Conservation (phyloP, 2,329 filamentous ascomycete genomes). For the Saccharata proteae region DNA sequence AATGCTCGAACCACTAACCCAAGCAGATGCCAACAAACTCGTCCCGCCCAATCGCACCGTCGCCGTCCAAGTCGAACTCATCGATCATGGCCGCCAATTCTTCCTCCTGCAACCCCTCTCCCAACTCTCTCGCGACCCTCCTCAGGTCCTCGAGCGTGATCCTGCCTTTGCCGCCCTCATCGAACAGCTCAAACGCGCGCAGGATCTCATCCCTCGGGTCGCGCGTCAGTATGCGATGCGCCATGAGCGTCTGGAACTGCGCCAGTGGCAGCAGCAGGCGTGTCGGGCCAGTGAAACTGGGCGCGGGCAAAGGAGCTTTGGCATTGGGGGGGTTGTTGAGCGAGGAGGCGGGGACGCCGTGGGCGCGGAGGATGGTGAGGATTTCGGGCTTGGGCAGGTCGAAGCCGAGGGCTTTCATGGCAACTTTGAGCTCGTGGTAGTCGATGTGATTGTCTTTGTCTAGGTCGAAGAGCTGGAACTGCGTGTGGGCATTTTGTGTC, state of each 20-base stretch:
- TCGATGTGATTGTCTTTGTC: constrained; percentile 91
- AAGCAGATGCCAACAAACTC: constrained; percentile 57
- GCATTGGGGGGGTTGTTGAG: constrained; percentile 34
- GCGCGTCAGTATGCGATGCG: constrained; percentile 65
- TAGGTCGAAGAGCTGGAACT: constrained; percentile 94
- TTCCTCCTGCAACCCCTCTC: constrained; percentile 84
- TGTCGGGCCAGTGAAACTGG: constrained; percentile 30
- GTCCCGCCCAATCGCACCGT: constrained; percentile 58
- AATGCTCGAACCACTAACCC: constrained; percentile 16
- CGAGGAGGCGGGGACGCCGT: constrained; percentile 34
- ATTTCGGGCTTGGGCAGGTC: constrained; percentile 80
- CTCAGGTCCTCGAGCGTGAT: constrained; percentile 83
- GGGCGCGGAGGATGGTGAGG: constrained; percentile 64
- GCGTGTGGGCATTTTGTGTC: constrained; percentile 1
- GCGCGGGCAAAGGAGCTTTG: constrained; percentile 10
- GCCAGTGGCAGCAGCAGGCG: constrained; percentile 61
- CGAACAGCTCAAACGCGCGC: constrained; percentile 85
- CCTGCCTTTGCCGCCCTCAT: constrained; percentile 80
- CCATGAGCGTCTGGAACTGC: constrained; percentile 61
- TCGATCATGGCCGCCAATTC: constrained; percentile 95
- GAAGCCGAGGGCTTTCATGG: constrained; percentile 89
- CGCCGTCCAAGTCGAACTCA: constrained; percentile 90
- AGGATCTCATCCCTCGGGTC: constrained; percentile 87
- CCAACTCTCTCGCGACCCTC: constrained; percentile 77
- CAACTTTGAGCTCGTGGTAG: constrained; percentile 96